Evolutionary conservation across 306 rosid genomes (phyloP), one percentile per base, ranked within the genome.

Genomic region (Cyclanthera cordifolia): DNA sequence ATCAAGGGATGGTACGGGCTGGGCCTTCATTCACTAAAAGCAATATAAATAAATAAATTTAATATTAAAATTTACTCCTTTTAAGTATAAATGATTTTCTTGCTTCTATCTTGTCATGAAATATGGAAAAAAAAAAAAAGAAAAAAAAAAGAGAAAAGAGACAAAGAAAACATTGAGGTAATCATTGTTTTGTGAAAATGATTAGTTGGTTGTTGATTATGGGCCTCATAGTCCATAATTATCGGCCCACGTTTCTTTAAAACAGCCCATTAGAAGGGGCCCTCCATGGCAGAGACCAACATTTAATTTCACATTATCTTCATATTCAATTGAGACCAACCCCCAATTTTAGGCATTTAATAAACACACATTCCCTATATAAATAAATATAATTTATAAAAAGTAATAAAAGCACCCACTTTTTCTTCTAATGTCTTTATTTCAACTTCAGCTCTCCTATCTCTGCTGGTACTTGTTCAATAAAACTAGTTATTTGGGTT

Each of bases 321-420:
- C 70, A 21, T 64, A 64, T 64, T 64, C 70, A 64, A 64, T 41
- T 61, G 8, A 17, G 51, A 61, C 69, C 69, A 61, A 61, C 69
- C 69, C 69, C 27, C 46, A 20, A 1, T 20, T 41, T 64, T 64
- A 4, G 12, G 50, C 53, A 64, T 60, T 58, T 16, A 58, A 58
- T 30, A 16, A n/a, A 28, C 4, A 2, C 34, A 56, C 20, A 58
- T 30, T 8, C 15, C 47, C 43, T 8, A 58, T 8, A 58, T 3
- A 1, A 45, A n/a, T 58, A 58, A 27, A 57, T 8, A 32, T 9
- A n/a, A n/a, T 14, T 24, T 8, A 49, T 1, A 6, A 1, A 2
- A 49, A n/a, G 5, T 14, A 49, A 49, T 16, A 16, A 49, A 16
- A 16, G n/a, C 58, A 53, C 59, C 32, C 4, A 53, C 32, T 11